Evolutionary conservation across 805 yeast species (phyloP), one percentile per base, ranked within the genome.

Genomic region (Ogataea nonfermentans): DNA sequence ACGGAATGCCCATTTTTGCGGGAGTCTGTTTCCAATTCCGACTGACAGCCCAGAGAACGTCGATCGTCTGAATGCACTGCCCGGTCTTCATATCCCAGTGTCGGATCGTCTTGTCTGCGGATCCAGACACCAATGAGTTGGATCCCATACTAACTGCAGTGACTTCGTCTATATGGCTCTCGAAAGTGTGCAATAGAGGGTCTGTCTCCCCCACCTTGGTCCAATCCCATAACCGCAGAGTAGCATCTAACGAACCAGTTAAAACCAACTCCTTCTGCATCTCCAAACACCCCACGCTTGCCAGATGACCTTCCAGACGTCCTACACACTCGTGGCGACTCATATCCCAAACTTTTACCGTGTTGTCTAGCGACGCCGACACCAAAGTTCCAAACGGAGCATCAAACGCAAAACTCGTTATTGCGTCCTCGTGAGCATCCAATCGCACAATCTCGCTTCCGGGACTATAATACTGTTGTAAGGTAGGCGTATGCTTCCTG

Each of bases 281-380:
- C 51, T 78, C 81, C 61, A 83, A 62, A 48, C 84, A 78, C 32
- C 65, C 66, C 5, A 83, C 82, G 6, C 77, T 63, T 0, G 84
- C 77, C 32, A 55, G 42, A 53, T 84, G 91, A 13, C 89, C 89
- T 37, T 67, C 74, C 34, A 83, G 63, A 23, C 66, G 53, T 2
- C 80, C 80, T 17, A 65, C 53, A 34, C 74, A 71, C 42, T 66
- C 67, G 9, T 77, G 73, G 20, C 74, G 68, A 26, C 81, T 74
- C 51, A 84, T 61, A 65, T 89, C 95, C 96, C 96, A 89, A 4
- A 89, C 84, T 47, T 82, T 73, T 3, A 88, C 82, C 0, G 84
- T 76, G 56, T 81, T 85, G 57, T 88, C 95, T 50, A 78, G 63
- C 9, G 88, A 77, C 0, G 95, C 87, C 11, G 90, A 75, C 2